Conservation (phyloP, 2,329 filamentous ascomycete genomes). For the Zymoseptoria pseudotritici region DNA sequence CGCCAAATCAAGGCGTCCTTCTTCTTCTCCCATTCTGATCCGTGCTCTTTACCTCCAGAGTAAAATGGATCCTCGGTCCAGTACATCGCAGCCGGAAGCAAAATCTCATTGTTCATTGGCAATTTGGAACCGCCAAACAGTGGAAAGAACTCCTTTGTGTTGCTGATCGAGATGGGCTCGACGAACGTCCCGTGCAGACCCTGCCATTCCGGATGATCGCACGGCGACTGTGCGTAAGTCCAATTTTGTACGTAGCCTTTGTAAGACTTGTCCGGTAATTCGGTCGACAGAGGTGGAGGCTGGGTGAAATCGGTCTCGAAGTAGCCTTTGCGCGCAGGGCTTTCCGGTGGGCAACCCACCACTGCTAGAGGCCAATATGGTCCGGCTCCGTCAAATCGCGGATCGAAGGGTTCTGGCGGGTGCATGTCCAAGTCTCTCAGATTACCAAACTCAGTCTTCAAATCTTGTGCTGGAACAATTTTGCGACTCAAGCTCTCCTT, state of each 20-base stretch:
- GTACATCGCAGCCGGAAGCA: conserved; percentile 45
- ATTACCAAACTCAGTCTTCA: conserved; percentile 25
- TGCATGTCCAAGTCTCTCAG: conserved; percentile 23
- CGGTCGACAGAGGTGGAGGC: conserved; percentile 29
- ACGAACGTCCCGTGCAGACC: conserved; percentile 43
- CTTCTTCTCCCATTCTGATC: conserved; percentile 38
- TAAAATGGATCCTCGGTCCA: conserved; percentile 40
- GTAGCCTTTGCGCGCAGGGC: conserved; percentile 30
- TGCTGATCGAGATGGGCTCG: conserved; percentile 40
- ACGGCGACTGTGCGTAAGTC: conserved; percentile 39
- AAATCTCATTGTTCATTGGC: conserved; percentile 45
- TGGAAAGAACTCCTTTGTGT: conserved; percentile 40
- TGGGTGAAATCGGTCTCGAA: conserved; percentile 32
- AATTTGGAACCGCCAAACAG: conserved; percentile 46
- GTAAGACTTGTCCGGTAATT: conserved; percentile 28
- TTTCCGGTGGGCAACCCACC: conserved; percentile 35
- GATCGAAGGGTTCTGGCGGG: conserved; percentile 22
- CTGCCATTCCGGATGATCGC: conserved; percentile 39
- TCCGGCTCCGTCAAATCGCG: conserved; percentile 26
- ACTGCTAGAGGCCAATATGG: conserved; percentile 39
- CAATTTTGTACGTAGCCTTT: conserved; percentile 44
- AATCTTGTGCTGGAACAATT: conserved; percentile 23
- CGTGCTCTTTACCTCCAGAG: conserved; percentile 34
- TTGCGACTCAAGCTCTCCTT: conserved; percentile 26
- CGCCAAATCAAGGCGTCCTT: conserved; percentile 39